Evolutionary conservation across 345 rosid genomes (phyloP), one percentile per base, ranked within the genome.

Genomic region (Ricinus communis): DNA sequence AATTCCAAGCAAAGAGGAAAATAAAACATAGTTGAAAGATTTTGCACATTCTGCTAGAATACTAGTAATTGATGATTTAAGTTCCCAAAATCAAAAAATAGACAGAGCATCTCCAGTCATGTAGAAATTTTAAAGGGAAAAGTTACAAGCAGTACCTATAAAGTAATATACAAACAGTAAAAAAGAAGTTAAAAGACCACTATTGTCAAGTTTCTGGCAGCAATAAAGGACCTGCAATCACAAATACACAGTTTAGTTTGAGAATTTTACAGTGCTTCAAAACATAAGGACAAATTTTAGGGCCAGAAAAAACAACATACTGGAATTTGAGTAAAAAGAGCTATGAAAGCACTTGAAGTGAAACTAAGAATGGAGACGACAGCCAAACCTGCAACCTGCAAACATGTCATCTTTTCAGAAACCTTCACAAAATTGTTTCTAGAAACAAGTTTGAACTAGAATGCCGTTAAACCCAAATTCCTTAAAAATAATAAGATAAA

Each of bases 301-400:
- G 22, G 46, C 2, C 10, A n/a, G 47, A 5, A 65, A 77, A 40
- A 69, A 57, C 55, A n/a, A 60, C 83, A 43, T 82, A 86, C 93
- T 1, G 90, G 88, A 74, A 81, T 72, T 49, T 83, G 85, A 71
- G 88, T 77, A 36, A 82, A 76, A 74, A 86, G 76, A 30, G 84
- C 85, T 59, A 88, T 70, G 6, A 79, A 60, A 49, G 93, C 79
- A 52, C 90, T 82, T 33, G 84, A 65, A 28, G 87, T 82, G 74
- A 88, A 88, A 76, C 93, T 85, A 45, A 85, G 11, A 72, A 85
- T 80, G 57, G 85, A 85, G 55, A 86, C 85, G 65, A 79, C 65
- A 33, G 93, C 86, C 80, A 88, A 69, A n/a, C 90, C 87, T 24
- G 86, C 87, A 18, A 88, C 84, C 93, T 88, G 84, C 79, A 73